Evolutionary conservation across 495 filamentous ascomycete genomes (phyloP).

Genomic region (Talaromyces adpressus): DNA sequence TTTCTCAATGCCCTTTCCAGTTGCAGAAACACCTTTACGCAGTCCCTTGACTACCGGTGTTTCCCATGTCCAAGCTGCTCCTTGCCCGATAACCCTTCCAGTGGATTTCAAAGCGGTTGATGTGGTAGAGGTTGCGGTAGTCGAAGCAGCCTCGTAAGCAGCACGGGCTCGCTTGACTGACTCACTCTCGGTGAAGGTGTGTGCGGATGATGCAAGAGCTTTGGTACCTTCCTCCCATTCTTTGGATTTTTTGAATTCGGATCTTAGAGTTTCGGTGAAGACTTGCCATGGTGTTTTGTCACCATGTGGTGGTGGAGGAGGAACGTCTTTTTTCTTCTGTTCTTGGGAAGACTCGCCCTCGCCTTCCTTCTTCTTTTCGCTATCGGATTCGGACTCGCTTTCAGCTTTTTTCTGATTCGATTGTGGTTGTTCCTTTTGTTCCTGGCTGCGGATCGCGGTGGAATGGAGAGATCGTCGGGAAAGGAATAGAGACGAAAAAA

Average conservation of each 20-base stretch:
- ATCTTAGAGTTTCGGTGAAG: slow-evolving; percentile 88
- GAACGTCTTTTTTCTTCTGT: slow-evolving; percentile 59
- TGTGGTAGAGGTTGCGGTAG: slow-evolving; percentile 64
- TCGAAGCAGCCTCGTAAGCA: slow-evolving; percentile 77
- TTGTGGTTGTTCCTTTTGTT: slow-evolving; percentile 35
- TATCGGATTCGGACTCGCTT: slow-evolving; percentile 35
- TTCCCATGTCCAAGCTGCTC: slow-evolving; percentile 95
- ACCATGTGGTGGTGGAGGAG: slow-evolving; percentile 89
- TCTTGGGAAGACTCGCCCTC: slow-evolving; percentile 21
- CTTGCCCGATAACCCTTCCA: slow-evolving; percentile 76
- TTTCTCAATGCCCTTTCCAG: slow-evolving; percentile 82
- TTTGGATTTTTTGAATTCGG: slow-evolving; percentile 92
- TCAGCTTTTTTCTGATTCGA: slow-evolving; percentile 39
- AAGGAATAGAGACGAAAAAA: slow-evolving; percentile 2
- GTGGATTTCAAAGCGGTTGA: slow-evolving; percentile 76
- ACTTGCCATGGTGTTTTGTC: slow-evolving; percentile 98
- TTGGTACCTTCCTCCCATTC: slow-evolving; percentile 99
- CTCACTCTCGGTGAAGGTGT: slow-evolving; percentile 91
- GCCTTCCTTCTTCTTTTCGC: slow-evolving; percentile 37
- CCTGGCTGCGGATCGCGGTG: slow-evolving; percentile 23
- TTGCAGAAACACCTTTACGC: slow-evolving; percentile 74
- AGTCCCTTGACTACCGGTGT: slow-evolving; percentile 87
- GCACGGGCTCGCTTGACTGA: slow-evolving; percentile 78
- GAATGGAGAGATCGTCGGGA: slow-evolving; percentile 31
- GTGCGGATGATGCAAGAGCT: slow-evolving; percentile 76